Conservation (phyloP, 192 early-diverging fungal species). For the Backusella liffmaniae region DNA sequence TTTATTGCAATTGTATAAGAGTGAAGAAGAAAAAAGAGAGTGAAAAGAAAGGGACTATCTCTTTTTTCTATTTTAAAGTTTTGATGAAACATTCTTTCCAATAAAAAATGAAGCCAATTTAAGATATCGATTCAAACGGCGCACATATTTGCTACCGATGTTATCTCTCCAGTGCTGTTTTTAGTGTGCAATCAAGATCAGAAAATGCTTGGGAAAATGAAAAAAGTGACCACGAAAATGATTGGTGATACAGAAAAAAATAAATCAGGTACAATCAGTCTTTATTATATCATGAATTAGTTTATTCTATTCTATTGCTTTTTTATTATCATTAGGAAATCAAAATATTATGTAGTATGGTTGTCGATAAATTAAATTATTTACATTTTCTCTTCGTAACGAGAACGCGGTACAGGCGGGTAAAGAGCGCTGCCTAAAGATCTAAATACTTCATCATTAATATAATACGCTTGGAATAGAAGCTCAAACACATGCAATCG, state of each 20-base stretch:
- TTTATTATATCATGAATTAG: too few relatives aligned
- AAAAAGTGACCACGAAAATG: neutral
- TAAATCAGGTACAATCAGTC: too few relatives aligned
- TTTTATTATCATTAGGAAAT: neutral
- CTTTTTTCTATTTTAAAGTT: neutral
- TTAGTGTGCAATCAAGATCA: neutral
- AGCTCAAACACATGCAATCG: conserved; percentile 16
- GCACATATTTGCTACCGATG: neutral
- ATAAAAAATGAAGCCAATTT: neutral
- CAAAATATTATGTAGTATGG: neutral
- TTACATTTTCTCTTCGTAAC: neutral
- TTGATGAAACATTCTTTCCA: neutral
- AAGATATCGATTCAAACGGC: neutral
- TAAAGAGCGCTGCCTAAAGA: conserved; percentile 7
- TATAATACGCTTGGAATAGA: conserved; percentile 22
- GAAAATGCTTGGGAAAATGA: neutral
- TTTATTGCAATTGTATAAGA: neutral
- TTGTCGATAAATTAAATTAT: neutral
- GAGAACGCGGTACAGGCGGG: neutral
- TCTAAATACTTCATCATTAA: conserved; percentile 22
- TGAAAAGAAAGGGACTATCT: neutral
- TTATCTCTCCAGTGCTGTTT: too few relatives aligned
- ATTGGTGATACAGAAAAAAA: too few relatives aligned
- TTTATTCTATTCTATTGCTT: too few relatives aligned
- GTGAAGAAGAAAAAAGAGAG: neutral